A percentile compares a stretch with the other conserved stretches of the same genome.
Conservation (phyloP, 495 filamentous ascomycete species). For the Penicillium pancosmium region DNA sequence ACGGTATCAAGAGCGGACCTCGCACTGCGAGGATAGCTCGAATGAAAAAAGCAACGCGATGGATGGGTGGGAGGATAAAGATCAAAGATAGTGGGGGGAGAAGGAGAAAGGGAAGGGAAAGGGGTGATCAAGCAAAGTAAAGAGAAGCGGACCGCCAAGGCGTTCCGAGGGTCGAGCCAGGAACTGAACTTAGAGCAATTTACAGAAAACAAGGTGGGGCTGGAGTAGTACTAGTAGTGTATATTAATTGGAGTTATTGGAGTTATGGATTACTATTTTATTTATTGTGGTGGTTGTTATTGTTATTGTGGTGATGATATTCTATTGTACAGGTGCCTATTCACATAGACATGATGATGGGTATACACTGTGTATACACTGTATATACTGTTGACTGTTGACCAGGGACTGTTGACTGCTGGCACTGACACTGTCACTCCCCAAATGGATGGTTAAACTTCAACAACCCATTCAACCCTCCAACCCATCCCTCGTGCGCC, state of each 20-base stretch:
- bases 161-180: constrained; percentile 1
- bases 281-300: too few species aligned
- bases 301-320: too few species aligned
- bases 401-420: too few species aligned
- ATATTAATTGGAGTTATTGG: too few species aligned
- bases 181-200: constrained; percentile 21
- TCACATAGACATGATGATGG: too few species aligned
- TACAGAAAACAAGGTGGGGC: constrained; percentile 28
- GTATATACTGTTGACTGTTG: too few species aligned
- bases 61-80: constrained; percentile 10
- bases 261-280: too few species aligned
- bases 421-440: constrained; percentile 52
- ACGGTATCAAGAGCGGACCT: constrained; percentile 21
- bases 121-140: constrained; percentile 1
- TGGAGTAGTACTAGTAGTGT: not conserved
- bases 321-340: too few species aligned
- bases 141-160: constrained; percentile 11
- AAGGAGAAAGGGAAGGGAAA: not conserved
- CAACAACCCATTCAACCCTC: constrained; percentile 87
- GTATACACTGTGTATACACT: too few species aligned
- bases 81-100: constrained; percentile 15
- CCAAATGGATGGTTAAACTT: constrained; percentile 99
- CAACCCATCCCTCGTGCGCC: constrained; percentile 89
- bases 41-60: constrained; percentile 4
- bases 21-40: constrained; percentile 34